Percentiles rank a stretch among this genome's conserved stretches.
Conservation (phyloP, 2,329 filamentous ascomycete genomes). For the Juglanconis juglandina region DNA sequence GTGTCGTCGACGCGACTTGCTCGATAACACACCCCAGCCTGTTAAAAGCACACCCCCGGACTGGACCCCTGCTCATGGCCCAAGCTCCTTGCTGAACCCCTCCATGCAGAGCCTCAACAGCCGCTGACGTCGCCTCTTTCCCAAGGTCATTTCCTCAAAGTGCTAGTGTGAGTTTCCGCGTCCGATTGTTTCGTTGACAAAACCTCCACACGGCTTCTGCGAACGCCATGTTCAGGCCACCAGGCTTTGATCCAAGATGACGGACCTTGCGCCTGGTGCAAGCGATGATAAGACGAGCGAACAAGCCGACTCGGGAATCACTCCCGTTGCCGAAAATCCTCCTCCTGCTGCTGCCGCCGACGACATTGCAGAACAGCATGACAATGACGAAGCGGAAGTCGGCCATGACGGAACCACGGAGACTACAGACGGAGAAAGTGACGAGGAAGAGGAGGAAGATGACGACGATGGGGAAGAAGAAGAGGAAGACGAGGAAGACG, state of each 20-base stretch:
- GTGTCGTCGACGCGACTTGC: conserved; percentile 4
- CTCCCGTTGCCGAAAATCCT: not conserved
- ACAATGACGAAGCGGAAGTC: not conserved
- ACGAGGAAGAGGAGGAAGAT: conserved; percentile 37
- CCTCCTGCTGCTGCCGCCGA: not conserved
- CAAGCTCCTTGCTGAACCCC: not conserved
- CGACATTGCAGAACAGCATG: not conserved
- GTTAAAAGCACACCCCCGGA: not conserved
- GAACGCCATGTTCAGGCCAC: conserved; percentile 17
- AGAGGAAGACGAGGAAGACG: conserved; percentile 64
- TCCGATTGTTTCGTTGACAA: not conserved
- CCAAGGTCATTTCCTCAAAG: not conserved
- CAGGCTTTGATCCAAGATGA: conserved; percentile 18
- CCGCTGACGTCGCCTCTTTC: conserved; percentile 14
- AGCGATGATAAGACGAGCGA: conserved; percentile 16
- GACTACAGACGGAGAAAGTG: conserved; percentile 5
- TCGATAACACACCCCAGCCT: conserved; percentile 1
- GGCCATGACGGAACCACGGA: not conserved
- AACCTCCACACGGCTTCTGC: not conserved
- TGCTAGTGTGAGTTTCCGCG: not conserved
- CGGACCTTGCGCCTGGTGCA: conserved; percentile 16
- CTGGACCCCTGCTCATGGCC: not conserved
- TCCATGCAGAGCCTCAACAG: not conserved
- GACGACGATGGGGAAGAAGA: conserved; percentile 48
- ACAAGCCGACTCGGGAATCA: not conserved